Percentiles rank a stretch among this genome's conserved stretches.
Conservation (phyloP, 306 rosid genomes). For the Clitoria ternatea region DNA sequence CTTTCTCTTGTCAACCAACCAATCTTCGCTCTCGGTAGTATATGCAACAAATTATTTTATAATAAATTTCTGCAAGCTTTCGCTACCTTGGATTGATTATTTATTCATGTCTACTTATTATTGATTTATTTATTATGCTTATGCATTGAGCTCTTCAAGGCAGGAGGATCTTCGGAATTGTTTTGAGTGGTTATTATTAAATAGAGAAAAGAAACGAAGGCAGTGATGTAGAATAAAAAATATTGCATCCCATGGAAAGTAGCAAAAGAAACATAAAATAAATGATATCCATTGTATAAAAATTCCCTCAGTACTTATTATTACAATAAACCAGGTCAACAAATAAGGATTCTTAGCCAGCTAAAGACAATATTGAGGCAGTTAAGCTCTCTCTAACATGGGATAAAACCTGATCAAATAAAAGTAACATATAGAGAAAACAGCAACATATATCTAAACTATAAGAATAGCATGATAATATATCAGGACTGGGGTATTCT, state of each 20-base stretch:
- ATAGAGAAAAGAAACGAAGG: background rate
- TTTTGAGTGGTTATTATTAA: background rate
- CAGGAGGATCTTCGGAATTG: background rate
- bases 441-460: constrained; percentile 33
- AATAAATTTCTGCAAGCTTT: background rate
- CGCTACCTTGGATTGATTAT: too few relatives aligned
- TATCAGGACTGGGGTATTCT: constrained; percentile 21
- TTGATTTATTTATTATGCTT: background rate
- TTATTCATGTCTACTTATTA: background rate
- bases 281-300: constrained; percentile 35
- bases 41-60: too few relatives aligned
- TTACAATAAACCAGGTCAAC: constrained; percentile 47
- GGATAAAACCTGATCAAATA: constrained; percentile 25
- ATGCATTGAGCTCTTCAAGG: background rate
- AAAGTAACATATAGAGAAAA: constrained; percentile 8
- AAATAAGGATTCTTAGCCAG: constrained; percentile 31
- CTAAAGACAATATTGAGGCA: constrained; percentile 33
- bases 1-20: too few relatives aligned
- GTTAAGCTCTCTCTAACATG: constrained; percentile 25
- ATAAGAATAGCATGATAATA: constrained; percentile 13
- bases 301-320: constrained; percentile 27
- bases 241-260: background rate
- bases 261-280: background rate
- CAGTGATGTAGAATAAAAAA: background rate
- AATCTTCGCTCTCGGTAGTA: too few relatives aligned